Base-by-base conservation (phyloP, 352 stramenopile species). In the Pythium graminicola region DNA sequence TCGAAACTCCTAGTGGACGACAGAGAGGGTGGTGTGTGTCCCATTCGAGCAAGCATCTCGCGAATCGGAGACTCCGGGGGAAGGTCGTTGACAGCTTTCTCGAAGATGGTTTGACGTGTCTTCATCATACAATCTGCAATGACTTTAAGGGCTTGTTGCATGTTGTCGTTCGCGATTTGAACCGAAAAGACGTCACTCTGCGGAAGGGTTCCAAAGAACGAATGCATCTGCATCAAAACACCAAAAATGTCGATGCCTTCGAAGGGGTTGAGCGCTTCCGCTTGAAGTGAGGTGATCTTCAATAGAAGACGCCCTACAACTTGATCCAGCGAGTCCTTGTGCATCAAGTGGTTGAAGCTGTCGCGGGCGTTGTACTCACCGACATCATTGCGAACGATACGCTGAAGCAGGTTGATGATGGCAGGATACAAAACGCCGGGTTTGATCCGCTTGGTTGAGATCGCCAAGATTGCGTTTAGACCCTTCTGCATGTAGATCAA, bases 141-240 rank as follows among this genome's bases (percentile, higher is more conserved):
- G 41, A 88, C 73, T 23, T 72, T 68, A 19, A 93, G 52, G 7
- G 80, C 76, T 36, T 71, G 66, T 23, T 84, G 72, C 75, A 93
- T 88, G 36, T 83, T 87, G 56, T 85, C 67, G 31, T 86, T 80
- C 7, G 83, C 83, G 24, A 85, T 85, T 38, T 87, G 72, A 17
- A 80, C 73, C 9, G 74, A 72, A 40, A 89, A 85, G 4, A 86
- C 46, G 33, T 92, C 73, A 7, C 54, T 78, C 35, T 72, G 56
- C 8, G 81, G 71, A 16, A 90, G 63, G 10, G 78, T 91, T 6
- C 78, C 80, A 40, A 93, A 91, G 57, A 92, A 90, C 29, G 70
- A 85, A 50, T 93, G 81, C 81, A 92, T 90, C 52, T 90, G 76
- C 76, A 90, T 90, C 27, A 93, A 64, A 20, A 92, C 72, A 33